phyloP scores from a whole-genome alignment of 257 asterid genomes.

The Solanum bulbocastanum region DNA sequence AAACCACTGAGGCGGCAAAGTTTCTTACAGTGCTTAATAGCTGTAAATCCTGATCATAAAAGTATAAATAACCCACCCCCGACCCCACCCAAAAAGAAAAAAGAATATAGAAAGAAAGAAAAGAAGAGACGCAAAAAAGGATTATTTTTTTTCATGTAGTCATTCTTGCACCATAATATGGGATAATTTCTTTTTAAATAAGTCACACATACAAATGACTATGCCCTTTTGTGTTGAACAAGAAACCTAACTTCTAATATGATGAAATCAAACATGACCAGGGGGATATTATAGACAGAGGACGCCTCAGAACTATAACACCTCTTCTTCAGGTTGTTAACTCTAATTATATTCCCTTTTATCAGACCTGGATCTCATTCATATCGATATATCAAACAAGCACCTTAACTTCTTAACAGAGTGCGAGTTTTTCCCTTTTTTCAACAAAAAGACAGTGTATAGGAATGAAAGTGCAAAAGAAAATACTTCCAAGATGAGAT shows the following conservation, averaged over 20 bases:
- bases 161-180: background rate
- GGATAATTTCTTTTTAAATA: background rate
- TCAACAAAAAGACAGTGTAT: background rate
- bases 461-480: background rate
- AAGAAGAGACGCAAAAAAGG: too few species aligned
- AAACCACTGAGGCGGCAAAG: background rate
- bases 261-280: background rate
- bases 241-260: background rate
- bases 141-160: background rate
- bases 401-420: background rate
- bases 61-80: background rate
- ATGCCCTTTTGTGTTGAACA: background rate
- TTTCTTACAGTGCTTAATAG: background rate
- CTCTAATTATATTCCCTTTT: background rate
- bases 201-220: background rate
- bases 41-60: background rate
- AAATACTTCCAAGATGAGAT: conserved; percentile 4
- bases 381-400: background rate
- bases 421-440: background rate
- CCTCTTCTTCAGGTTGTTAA: background rate
- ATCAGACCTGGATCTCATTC: background rate
- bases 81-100: background rate
- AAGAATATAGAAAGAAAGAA: too few species aligned
- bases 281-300: background rate
- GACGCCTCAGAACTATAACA: background rate